Evolutionary conservation across 2,329 filamentous ascomycete genomes (phyloP), one percentile per base, ranked within the genome.

Genomic region (Ophiosphaerella korrae): DNA sequence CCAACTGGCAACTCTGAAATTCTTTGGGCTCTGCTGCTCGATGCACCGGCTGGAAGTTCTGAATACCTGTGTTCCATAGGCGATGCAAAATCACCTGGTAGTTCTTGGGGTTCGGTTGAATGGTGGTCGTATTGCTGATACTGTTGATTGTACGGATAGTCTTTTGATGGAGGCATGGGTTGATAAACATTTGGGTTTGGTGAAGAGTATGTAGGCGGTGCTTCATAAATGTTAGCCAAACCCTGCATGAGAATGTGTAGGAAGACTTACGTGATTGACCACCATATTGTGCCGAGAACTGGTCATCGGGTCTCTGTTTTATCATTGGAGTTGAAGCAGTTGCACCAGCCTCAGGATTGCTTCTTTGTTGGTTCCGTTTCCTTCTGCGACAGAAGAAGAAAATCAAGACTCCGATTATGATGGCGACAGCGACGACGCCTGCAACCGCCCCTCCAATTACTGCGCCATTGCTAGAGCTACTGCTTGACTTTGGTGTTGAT

Each of bases 401-500:
- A 29, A 66, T 51, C 3, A 70, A 23, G 2, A 63, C 21, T n/a
- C 57, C 60, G 16, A 68, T 62, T n/a, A 68, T 53, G 24, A 69
- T 53, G 7, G 60, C 52, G 16, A 64, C 50, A 5, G 41, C 63
- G 3, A 61, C 42, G 2, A 56, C 64, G 26, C 66, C 69, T 36
- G 67, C 69, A 3, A 68, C 65, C 2, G 59, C 65, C 5, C 62
- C 67, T 18, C 69, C 69, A 21, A 58, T 59, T 5, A 70, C 64
- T 7, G 60, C 63, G 3, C 64, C 65, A 2, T 57, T 64, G 14
- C 56, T 52, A 31, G 43, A 23, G 9, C 44, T 26, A 14, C 39
- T 55, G 11, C 55, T 37, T 9, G 44, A n/a, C 16, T n/a, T 38
- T 8, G 50, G 36, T 35, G 45, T 16, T 24, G 46, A 42, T 26